Base-by-base conservation (phyloP, 495 filamentous ascomycete genomes). In the Aspergillus bertholletiae region DNA sequence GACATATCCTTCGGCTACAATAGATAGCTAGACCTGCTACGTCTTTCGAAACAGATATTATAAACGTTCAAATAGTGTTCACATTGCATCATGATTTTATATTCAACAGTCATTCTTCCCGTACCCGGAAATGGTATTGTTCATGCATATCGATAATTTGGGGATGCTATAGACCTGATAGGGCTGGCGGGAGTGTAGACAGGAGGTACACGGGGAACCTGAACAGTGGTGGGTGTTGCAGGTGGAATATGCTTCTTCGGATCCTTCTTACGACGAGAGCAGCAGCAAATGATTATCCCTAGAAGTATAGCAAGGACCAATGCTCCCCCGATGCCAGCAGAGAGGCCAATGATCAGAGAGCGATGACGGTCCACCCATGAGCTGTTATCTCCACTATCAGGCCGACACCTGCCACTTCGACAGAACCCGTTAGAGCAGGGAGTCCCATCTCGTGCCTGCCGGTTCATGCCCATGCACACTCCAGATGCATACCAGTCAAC, bases 371-470 rank as follows among this genome's bases (percentile, higher is more conserved):
- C 60, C 57, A 91, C 79, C 82, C 85, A 90, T 46, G 74, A 80
- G 50, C 69, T 72, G 35, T 85, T 79, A 60, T 82, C 80, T 43
- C 70, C 13, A 11, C 17, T 23, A 9, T 34, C 37, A 18, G 13
- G 23, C 12, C 70, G 3, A 82, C 86, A 90, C 54, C 76, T 68
- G 20, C 87, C 86, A 53, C 89, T 89, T 28, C 55, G 60, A 63
- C 91, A 96, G 26, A 74, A 72, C 2, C 91, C 92, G 11, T 88
- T 87, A 54, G 81, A 74, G 67, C 91, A 96, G 8, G 80, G 74
- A 3, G 90, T 95, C 8, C 91, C 91, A 63, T 96, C 91, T 28
- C 95, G 72, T 68, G 93, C 94, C 64, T 90, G 86, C 68, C 92
- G 87, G 55, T 86, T 78, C 75, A 91, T 86, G 26, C 78, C 76